phyloP scores from a whole-genome alignment of 495 filamentous ascomycete genomes.

The Podospora bellae-mahoneyi region DNA sequence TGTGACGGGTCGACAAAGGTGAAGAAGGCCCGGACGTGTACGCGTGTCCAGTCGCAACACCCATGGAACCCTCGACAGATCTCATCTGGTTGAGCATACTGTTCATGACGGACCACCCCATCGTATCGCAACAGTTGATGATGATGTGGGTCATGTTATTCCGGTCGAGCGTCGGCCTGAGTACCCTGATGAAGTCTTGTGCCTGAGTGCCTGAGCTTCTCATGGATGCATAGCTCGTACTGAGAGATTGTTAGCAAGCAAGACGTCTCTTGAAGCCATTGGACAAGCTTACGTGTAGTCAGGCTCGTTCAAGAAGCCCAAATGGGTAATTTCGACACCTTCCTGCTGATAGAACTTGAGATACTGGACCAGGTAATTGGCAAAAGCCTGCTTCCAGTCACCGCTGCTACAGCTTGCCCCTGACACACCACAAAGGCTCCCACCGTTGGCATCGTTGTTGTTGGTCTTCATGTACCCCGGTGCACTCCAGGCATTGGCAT shows the following conservation, averaged over 20 bases:
- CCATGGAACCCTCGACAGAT: constrained; percentile 40
- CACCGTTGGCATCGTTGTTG: constrained; percentile 48
- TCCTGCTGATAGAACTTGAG: constrained; percentile 45
- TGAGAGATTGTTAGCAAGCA: constrained; percentile 12
- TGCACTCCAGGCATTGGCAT: constrained; percentile 56
- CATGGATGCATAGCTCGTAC: constrained; percentile 46
- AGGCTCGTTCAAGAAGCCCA: constrained; percentile 55
- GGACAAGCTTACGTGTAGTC: constrained; percentile 32
- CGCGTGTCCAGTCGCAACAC: constrained; percentile 44
- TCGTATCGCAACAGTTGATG: constrained; percentile 53
- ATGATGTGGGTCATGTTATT: constrained; percentile 35
- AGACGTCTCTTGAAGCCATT: constrained; percentile 5
- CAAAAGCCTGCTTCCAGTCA: constrained; percentile 56
- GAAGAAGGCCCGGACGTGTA: constrained; percentile 43
- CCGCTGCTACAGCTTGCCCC: constrained; percentile 47
- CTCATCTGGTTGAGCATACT: constrained; percentile 43
- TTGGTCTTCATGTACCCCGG: constrained; percentile 60
- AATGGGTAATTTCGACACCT: constrained; percentile 47
- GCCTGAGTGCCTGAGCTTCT: constrained; percentile 47
- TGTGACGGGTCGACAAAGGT: constrained; percentile 38
- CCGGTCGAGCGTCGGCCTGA: constrained; percentile 43
- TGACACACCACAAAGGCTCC: constrained; percentile 50
- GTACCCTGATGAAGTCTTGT: constrained; percentile 50
- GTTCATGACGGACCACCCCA: constrained; percentile 44
- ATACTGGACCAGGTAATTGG: constrained; percentile 53